Conservation (phyloP, 225 moss, liverwort and hornwort species). For the Neckera pumila region DNA sequence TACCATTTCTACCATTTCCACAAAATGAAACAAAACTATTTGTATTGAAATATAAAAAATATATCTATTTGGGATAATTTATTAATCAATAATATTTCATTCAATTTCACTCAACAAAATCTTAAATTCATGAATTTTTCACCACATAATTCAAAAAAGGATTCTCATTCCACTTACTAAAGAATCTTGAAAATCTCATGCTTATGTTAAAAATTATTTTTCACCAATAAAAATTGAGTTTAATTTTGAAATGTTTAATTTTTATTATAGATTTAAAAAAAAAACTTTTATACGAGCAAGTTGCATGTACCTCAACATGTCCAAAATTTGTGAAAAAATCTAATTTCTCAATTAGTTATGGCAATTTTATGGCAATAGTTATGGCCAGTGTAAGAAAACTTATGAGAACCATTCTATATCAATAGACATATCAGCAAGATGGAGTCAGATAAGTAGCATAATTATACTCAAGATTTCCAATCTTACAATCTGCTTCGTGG, state of each 20-base stretch:
- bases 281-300: neutral
- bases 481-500: neutral
- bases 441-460: neutral
- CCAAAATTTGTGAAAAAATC: neutral
- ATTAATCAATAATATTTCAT: neutral
- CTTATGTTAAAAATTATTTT: neutral
- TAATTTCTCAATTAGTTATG: neutral
- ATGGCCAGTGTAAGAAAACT: neutral
- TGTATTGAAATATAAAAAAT: neutral
- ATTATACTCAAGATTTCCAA: neutral
- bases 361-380: too few relatives aligned
- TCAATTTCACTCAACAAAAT: neutral
- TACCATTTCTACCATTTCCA: neutral
- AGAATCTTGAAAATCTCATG: neutral
- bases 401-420: neutral
- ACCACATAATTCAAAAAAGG: neutral
- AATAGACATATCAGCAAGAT: neutral
- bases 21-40: neutral
- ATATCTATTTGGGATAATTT: neutral
- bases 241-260: neutral
- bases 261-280: neutral
- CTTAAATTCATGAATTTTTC: neutral
- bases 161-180: neutral
- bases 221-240: neutral
- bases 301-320: neutral